Base-by-base conservation (phyloP, 2,329 filamentous ascomycete species). In the Claviceps quebecensis region DNA sequence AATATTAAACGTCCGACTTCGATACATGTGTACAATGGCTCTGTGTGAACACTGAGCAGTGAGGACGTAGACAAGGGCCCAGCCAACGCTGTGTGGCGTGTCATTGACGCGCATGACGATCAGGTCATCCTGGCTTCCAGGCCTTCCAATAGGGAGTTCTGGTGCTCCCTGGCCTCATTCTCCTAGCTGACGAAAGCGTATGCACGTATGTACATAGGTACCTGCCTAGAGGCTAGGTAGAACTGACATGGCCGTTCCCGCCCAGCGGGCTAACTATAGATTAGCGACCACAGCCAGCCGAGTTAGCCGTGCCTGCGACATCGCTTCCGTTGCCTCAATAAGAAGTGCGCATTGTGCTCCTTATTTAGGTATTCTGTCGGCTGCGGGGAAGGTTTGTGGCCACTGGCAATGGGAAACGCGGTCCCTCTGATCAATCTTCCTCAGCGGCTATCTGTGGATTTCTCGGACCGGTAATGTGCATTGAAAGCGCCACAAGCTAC, bases 101-200 rank as follows among this genome's bases (percentile, higher is more conserved):
- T 54, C 52, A 54, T 52, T 52, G 52, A 54, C 54, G 52, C 54
- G 54, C 54, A 54, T 54, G 36, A 26, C 47, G n/a, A 51, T 51
- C 45, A 40, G 29, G 49, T 55, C 49, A 55, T 54, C 45, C 44
- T 47, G 34, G 47, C 26, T 34, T 38, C 39, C 47, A 22, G 44
- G n/a, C 17, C 11, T 39, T 38, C 38, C 36, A 44, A 7, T 46
- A 48, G 40, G 3, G 46, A 38, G n/a, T 47, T 36, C 14, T 36
- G 50, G n/a, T n/a, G 29, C 11, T 47, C 29, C 36, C 44, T 49
- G 39, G 39, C 19, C 14, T 37, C 49, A 17, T 37, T 34, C 39
- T 38, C 22, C 38, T 17, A 44, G 47, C 50, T 14, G 14, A 37
- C 5, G 37, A 17, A 29, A 29, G 3, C 26, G 8, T 29, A 29